phyloP scores from a whole-genome alignment of 352 stramenopile genomes.

The Phytopythium vexans region DNA sequence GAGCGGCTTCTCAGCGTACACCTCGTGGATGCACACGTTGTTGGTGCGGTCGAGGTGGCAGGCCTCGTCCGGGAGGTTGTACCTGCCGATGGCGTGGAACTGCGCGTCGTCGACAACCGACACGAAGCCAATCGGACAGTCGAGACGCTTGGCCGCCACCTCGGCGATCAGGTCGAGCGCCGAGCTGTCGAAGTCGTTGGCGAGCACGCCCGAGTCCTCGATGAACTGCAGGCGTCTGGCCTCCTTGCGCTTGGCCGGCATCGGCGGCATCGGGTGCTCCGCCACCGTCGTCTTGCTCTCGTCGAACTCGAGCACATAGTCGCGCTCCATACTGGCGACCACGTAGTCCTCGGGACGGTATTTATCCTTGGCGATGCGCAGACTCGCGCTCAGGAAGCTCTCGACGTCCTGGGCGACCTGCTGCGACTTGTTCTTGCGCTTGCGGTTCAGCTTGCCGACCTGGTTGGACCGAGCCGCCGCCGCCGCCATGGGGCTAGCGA shows the following conservation, averaged over 20 bases:
- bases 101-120: conserved; percentile 49
- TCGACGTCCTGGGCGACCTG: conserved; percentile 36
- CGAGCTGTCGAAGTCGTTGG: conserved; percentile 35
- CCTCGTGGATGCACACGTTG: conserved; percentile 49
- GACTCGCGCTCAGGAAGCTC: conserved; percentile 36
- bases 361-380: conserved; percentile 27
- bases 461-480: conserved; percentile 10
- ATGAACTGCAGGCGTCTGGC: conserved; percentile 36
- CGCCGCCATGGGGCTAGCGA: conserved; percentile 12
- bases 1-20: conserved; percentile 62
- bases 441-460: conserved; percentile 12
- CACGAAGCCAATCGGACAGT: conserved; percentile 60
- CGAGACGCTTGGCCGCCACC: conserved; percentile 53
- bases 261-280: conserved; percentile 45
- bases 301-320: conserved; percentile 53
- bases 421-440: conserved; percentile 21
- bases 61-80: conserved; percentile 29
- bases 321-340: conserved; percentile 24
- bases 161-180: conserved; percentile 59
- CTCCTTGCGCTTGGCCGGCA: conserved; percentile 39
- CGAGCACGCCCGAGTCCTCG: conserved; percentile 35
- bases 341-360: conserved; percentile 19
- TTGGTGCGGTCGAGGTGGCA: conserved; percentile 34
- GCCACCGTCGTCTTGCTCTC: conserved; percentile 16
- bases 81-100: conserved; percentile 51